Percentiles rank a stretch among this genome's conserved stretches.
phyloP scores from a whole-genome alignment of 2,329 filamentous ascomycete genomes.

The Pseudocercospora ulei region DNA sequence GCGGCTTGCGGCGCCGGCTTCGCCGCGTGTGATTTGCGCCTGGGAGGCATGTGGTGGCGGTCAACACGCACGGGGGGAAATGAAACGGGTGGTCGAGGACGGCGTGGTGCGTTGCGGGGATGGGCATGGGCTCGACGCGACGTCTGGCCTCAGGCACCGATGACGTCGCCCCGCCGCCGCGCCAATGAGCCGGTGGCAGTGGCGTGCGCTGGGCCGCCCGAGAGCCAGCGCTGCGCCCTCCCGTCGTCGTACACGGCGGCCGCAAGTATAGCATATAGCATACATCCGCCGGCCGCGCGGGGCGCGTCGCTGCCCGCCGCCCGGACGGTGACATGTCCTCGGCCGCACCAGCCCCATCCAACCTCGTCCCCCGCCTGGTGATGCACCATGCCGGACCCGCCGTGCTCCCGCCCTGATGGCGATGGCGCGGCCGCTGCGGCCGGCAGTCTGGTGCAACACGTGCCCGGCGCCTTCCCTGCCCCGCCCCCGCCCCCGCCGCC shows the following conservation, averaged over 20 bases:
- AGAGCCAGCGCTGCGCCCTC: no score
- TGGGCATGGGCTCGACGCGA: neutral
- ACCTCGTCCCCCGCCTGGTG: no score
- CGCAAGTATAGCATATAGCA: no score
- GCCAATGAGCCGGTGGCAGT: neutral
- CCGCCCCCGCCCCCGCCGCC: conserved; percentile 10
- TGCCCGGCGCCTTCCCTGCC: conserved; percentile 44
- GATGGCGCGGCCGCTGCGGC: conserved; percentile 23
- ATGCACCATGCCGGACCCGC: conserved; percentile 18
- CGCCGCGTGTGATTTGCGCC: conserved; percentile 13
- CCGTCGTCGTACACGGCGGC: no score
- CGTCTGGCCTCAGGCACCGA: neutral
- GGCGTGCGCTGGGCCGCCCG: neutral
- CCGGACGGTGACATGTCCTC: neutral
- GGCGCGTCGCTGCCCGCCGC: neutral
- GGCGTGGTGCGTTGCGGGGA: no score
- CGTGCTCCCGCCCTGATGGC: conserved; percentile 21
- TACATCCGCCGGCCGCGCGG: no score
- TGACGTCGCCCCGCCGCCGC: neutral
- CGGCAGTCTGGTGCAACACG: conserved; percentile 37
- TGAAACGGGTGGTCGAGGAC: no score
- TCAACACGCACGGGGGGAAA: no score
- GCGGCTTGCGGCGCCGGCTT: conserved; percentile 20
- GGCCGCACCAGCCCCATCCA: neutral
- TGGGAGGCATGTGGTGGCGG: conserved; percentile 13